These are phyloP conservation scores for Phialocephala sp. DNA, from an alignment of 2,329 filamentous ascomycete species.

Conservation along the genomic window DNA sequence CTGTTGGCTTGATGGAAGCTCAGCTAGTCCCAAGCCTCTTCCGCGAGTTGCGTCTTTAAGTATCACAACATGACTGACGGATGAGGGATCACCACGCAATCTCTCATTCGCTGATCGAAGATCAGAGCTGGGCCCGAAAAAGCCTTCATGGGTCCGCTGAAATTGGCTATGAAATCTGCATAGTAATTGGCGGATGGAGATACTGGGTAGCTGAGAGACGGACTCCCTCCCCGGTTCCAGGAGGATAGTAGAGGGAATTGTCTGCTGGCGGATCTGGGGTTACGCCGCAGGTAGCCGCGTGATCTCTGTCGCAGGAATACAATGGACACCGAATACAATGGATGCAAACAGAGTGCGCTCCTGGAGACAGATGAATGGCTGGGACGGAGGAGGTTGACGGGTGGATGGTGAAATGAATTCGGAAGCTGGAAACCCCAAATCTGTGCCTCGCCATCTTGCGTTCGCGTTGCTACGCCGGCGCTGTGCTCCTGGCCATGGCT, in stretches of 20 bases:
- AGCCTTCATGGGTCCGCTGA: background rate
- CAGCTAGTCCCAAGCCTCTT: background rate
- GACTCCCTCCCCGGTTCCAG: background rate
- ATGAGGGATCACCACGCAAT: background rate
- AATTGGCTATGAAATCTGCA: background rate
- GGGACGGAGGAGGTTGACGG: background rate
- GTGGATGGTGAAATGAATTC: conserved; percentile 14
- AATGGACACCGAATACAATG: too few relatives aligned
- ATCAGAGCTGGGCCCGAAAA: background rate
- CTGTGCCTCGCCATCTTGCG: conserved; percentile 33
- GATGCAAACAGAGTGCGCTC: too few relatives aligned
- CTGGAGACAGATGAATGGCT: conserved; percentile 12
- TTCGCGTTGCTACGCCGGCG: background rate
- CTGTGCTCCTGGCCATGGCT: background rate
- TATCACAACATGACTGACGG: background rate
- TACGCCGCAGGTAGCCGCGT: conserved; percentile 32
- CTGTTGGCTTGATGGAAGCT: too few relatives aligned
- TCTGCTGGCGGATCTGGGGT: conserved; percentile 16
- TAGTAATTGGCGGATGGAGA: background rate
- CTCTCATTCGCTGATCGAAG: background rate
- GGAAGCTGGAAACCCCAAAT: conserved; percentile 17
- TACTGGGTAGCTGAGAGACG: background rate
- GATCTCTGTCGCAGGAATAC: background rate
- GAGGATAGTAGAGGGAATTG: background rate
- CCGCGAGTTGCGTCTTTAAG: background rate